These are phyloP conservation scores for Botrytis sinoallii DNA, from an alignment of 2,329 filamentous ascomycete genomes.

Conservation along the genomic window DNA sequence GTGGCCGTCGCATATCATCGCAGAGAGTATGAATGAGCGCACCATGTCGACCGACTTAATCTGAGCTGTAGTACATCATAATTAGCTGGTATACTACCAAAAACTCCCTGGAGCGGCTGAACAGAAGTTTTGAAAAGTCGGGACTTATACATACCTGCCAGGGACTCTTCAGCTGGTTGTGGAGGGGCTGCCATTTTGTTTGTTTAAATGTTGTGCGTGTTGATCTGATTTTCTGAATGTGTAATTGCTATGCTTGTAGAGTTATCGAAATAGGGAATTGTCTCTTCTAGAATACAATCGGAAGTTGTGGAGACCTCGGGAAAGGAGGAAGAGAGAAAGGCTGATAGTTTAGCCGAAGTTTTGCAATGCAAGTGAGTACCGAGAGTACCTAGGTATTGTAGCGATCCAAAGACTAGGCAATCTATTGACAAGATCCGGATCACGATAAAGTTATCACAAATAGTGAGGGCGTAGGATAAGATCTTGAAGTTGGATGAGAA, in stretches of 20 bases:
- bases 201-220: not conserved
- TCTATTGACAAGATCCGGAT: not conserved
- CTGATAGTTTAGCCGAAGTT: constrained; percentile 21
- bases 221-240: not conserved
- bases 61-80: constrained; percentile 59
- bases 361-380: not conserved
- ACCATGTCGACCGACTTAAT: constrained; percentile 99
- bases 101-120: not conserved
- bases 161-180: constrained; percentile 31
- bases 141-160: constrained; percentile 12
- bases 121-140: not conserved
- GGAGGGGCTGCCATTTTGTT: not conserved
- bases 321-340: constrained; percentile 21
- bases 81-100: constrained; percentile 20
- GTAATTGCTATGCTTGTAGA: not conserved
- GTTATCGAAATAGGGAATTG: constrained; percentile 6
- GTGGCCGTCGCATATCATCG: constrained; percentile 17
- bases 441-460: not conserved
- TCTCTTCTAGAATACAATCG: constrained; percentile 14
- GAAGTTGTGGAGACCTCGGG: not conserved
- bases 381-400: no score
- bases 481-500: not conserved
- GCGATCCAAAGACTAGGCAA: not conserved
- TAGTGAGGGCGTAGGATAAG: not conserved
- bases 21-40: constrained; percentile 37